These are phyloP conservation scores for Cryptosporidium tyzzeri DNA, from an alignment of 169 alveolate genomes.

Conservation along the genomic window DNA sequence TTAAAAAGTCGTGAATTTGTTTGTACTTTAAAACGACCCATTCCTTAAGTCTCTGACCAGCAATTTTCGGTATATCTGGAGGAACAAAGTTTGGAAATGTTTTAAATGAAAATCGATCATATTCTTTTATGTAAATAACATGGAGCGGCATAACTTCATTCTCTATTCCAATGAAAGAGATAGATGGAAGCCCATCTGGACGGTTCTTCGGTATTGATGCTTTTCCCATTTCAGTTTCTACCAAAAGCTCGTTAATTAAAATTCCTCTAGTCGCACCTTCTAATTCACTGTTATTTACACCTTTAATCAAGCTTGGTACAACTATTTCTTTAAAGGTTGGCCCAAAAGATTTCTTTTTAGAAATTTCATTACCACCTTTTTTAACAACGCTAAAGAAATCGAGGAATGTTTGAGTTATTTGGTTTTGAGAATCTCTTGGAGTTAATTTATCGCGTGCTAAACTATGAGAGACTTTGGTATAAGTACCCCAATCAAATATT, in stretches of 20 bases:
- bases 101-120: slow-evolving; percentile 45
- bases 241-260: slow-evolving; percentile 41
- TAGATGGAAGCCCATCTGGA: slow-evolving; percentile 74
- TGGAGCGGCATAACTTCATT: slow-evolving; percentile 47
- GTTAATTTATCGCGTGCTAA: background rate
- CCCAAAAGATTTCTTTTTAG: background rate
- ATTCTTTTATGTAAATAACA: slow-evolving; percentile 20
- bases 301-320: slow-evolving; percentile 22
- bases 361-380: background rate
- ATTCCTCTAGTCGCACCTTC: slow-evolving; percentile 63
- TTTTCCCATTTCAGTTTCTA: slow-evolving; percentile 36
- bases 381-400: slow-evolving; percentile 22
- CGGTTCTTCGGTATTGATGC: slow-evolving; percentile 45
- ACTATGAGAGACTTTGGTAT: background rate
- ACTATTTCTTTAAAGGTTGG: slow-evolving; percentile 35
- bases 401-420: slow-evolving; percentile 7
- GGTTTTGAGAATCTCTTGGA: background rate
- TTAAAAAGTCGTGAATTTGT: slow-evolving; percentile 39
- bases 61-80: slow-evolving; percentile 71
- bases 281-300: slow-evolving; percentile 26
- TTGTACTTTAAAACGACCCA: slow-evolving; percentile 46
- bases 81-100: slow-evolving; percentile 40
- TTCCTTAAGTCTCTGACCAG: slow-evolving; percentile 51
- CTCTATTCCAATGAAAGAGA: slow-evolving; percentile 50
- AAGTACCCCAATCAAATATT: background rate